These are phyloP conservation scores for Capronia americana DNA, from an alignment of 2,329 filamentous ascomycete species.

Conservation along the genomic window DNA sequence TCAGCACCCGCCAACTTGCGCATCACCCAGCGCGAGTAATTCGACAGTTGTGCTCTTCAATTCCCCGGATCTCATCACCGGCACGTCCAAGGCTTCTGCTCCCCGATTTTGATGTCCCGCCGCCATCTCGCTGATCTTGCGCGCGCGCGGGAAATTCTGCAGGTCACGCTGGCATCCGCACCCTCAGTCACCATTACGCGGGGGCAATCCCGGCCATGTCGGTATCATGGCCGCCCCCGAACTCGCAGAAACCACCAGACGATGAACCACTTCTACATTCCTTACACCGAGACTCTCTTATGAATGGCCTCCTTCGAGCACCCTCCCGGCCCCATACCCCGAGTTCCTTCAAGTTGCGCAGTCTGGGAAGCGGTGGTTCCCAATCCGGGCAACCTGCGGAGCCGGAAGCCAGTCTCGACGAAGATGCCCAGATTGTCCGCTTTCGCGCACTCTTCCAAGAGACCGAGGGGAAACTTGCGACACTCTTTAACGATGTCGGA, in stretches of 20 bases:
- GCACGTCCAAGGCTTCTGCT: background rate
- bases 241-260: constrained; percentile 62
- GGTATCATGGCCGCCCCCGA: constrained; percentile 70
- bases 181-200: constrained; percentile 50
- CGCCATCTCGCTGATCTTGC: constrained; percentile 2
- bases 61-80: background rate
- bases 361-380: constrained; percentile 49
- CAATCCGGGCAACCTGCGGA: constrained; percentile 57
- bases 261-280: constrained; percentile 65
- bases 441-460: constrained; percentile 80
- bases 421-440: constrained; percentile 70
- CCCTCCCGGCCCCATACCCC: constrained; percentile 54
- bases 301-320: constrained; percentile 52
- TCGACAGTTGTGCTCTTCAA: background rate
- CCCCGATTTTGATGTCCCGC: constrained; percentile 5
- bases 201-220: constrained; percentile 63
- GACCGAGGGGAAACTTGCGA: constrained; percentile 76
- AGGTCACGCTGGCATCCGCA: constrained; percentile 4
- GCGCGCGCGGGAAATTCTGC: background rate
- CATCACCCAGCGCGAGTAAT: background rate
- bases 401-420: constrained; percentile 67
- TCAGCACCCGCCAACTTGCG: background rate
- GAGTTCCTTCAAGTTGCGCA: constrained; percentile 49
- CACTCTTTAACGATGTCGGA: constrained; percentile 68
- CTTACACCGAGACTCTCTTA: constrained; percentile 42